These are phyloP conservation scores for Fusarium transvaalense DNA, from an alignment of 2,329 filamentous ascomycete species.

Conservation along the genomic window DNA sequence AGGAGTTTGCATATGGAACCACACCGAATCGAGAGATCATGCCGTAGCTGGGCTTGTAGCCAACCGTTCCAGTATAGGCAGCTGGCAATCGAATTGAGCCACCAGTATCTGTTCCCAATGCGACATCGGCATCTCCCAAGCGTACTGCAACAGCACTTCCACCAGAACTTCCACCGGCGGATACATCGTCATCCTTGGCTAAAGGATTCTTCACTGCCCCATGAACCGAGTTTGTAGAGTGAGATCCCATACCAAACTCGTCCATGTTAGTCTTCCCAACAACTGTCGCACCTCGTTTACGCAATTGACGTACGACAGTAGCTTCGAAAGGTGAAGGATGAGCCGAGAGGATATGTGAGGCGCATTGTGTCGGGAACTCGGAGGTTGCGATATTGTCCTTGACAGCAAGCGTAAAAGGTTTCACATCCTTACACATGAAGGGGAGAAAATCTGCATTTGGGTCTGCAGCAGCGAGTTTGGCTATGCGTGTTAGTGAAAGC, in stretches of 20 bases:
- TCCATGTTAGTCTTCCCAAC: constrained; percentile 92
- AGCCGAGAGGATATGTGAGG: constrained; percentile 77
- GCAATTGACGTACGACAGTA: constrained; percentile 79
- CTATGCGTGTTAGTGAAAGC: constrained; percentile 27
- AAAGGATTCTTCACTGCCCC: constrained; percentile 71
- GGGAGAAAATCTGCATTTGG: constrained; percentile 22
- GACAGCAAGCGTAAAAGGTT: constrained; percentile 67
- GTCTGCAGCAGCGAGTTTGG: constrained; percentile 12
- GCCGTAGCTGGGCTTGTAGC: constrained; percentile 94
- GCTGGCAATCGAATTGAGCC: constrained; percentile 89
- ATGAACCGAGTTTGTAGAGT: constrained; percentile 77
- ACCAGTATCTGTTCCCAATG: constrained; percentile 93
- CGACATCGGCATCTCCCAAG: constrained; percentile 67
- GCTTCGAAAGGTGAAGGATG: constrained; percentile 85
- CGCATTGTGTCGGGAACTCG: constrained; percentile 82
- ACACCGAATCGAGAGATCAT: constrained; percentile 88
- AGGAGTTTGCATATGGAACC: constrained; percentile 90
- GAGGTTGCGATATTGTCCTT: constrained; percentile 83
- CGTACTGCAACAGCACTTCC: constrained; percentile 90
- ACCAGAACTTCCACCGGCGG: constrained; percentile 90
- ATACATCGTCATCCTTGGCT: constrained; percentile 59
- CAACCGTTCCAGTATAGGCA: constrained; percentile 84
- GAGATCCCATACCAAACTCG: constrained; percentile 95
- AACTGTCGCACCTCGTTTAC: constrained; percentile 70
- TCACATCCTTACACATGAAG: constrained; percentile 39